Base-by-base conservation (phyloP, 768 basidiomycete genomes). In the Trametes cinnabarina region DNA sequence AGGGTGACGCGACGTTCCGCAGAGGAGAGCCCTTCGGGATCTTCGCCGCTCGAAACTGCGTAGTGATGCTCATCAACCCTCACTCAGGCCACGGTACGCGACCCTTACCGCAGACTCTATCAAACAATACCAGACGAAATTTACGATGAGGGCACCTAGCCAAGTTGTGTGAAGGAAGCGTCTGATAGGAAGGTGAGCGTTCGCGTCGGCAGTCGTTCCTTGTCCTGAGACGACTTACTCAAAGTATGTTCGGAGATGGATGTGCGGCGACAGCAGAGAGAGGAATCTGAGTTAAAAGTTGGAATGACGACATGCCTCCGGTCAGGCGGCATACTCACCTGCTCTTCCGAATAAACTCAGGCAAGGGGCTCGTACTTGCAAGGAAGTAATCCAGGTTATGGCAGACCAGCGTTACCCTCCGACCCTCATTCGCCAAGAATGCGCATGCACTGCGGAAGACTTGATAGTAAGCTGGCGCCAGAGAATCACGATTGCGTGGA, bases 161-260 rank as follows among this genome's bases (percentile, higher is more conserved):
- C 76, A 77, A 3, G 84, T 87, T 0, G 73, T 79, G 58, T 88
- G 86, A 17, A 87, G 70, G 66, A 87, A 87, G 3, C 80, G 80
- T 60, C 78, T 80, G 14, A 1, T 3, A 14, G 7, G 3, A 2
- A 42, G 15, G 20, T 4, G 4, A 6, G 25, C n/a, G 14, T 32
- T n/a, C n/a, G n/a, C n/a, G 5, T 11, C 37, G 10, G 4, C 37
- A 39, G 37, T 14, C n/a, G 14, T 39, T 39, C 37, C 3, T 14
- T 3, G 3, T 39, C n/a, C 39, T 10, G 39, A 19, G 39, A 15
- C 34, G 1, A 68, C 81, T 58, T 52, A 85, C 85, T 88, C 87
- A 0, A 86, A 69, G 1, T 74, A 67, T 0, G 83, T 80, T 50
- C 73, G 73, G 2, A 88, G 68, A 17, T 77, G 71, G 3, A 73